Evolutionary conservation across 2,329 filamentous ascomycete species (phyloP), one percentile per base, ranked within the genome.

Genomic region (Botrytis tulipae): DNA sequence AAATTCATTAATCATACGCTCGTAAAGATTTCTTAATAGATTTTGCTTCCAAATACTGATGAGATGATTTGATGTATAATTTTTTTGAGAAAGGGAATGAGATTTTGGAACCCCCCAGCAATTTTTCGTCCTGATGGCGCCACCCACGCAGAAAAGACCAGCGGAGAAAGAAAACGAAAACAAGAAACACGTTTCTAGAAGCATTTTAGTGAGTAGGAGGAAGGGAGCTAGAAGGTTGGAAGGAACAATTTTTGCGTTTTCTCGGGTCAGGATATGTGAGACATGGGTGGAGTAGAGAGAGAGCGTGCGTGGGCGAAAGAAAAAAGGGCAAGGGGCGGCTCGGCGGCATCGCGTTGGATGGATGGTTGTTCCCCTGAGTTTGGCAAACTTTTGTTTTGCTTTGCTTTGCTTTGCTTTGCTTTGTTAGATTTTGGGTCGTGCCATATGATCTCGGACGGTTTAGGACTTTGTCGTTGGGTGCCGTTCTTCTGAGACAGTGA

Each of bases 161-260:
- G 42, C 35, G 60, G 16, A 35, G 10, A 6, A 18, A 22, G 29
- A 18, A 63, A 44, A n/a, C 1, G 18, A 32, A n/a, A 46, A 32
- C 8, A 20, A n/a, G 42, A 46, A 46, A 46, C 40, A 46, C n/a
- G n/a, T 65, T 65, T 65, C 61, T 65, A 46, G 65, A 37, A 51
- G 65, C 32, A 51, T 40, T 37, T 46, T 32, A 57, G 51, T 57
- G n/a, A 29, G 51, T 29, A 37, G 37, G 14, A 20, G 25, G 25
- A 63, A 63, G 37, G 61, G 44, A 67, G 46, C 65, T 54, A 67
- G 65, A 67, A 67, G 65, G 46, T 29, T 67, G 35, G 46, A 67
- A 51, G 63, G 63, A 66, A n/a, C n/a, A 25, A 20, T 44, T 44
- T 44, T 44, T 42, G 37, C 8, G 14, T 29, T 42, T 48, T 48